These are phyloP conservation scores for Nakazawaea wyomingensis DNA, from an alignment of 805 yeast species.

Conservation along the genomic window DNA sequence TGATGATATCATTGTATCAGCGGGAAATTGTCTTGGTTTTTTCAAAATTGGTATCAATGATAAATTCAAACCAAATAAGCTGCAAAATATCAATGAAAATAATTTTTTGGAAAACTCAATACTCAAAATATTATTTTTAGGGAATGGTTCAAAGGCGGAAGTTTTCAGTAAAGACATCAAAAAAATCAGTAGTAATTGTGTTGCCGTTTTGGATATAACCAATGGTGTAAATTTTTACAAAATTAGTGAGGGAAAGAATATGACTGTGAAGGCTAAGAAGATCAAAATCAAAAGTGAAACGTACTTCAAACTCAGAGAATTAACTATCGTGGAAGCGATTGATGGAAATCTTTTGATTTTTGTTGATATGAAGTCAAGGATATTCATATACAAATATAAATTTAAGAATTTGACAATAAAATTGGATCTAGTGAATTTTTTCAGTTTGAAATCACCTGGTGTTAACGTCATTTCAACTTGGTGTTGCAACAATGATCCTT, in stretches of 20 bases:
- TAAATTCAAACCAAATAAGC: background rate
- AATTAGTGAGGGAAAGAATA: too few species aligned
- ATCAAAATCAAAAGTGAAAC: background rate
- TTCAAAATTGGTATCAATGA: slow-evolving; percentile 5
- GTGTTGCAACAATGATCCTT: background rate
- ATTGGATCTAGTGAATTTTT: background rate
- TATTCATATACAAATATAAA: background rate
- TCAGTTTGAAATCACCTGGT: background rate
- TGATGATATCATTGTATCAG: background rate
- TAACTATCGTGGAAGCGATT: background rate
- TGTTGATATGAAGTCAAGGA: background rate
- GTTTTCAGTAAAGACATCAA: background rate
- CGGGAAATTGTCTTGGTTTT: background rate
- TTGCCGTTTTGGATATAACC: background rate
- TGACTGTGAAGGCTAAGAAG: background rate
- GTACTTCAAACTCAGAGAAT: background rate
- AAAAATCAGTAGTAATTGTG: background rate
- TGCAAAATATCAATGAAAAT: background rate
- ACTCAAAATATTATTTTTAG: background rate
- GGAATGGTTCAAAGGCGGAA: background rate
- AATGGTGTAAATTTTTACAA: slow-evolving; percentile 1
- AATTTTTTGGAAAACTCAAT: slow-evolving; percentile 6
- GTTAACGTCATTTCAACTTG: background rate
- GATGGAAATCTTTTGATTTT: background rate
- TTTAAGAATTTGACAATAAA: background rate